A percentile compares a stretch with the other conserved stretches of the same genome.
Conservation (phyloP, 2,329 filamentous ascomycete genomes). For the Knufia petricola region DNA sequence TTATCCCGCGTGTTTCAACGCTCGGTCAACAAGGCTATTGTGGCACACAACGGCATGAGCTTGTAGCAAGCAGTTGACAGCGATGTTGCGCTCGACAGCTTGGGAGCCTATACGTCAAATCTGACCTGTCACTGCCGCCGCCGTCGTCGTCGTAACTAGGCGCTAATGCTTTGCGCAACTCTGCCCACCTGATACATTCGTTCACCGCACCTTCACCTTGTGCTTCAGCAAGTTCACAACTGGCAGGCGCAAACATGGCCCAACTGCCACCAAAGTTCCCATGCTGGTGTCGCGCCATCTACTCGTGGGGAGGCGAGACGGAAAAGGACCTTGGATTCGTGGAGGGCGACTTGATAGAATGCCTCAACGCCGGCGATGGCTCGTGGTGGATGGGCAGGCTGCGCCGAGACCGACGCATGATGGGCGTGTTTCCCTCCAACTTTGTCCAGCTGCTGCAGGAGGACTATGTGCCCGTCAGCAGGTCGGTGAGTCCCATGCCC, state of each 20-base stretch:
- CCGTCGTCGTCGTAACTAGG: no score
- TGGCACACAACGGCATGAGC: not conserved
- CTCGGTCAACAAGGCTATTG: slow-evolving; percentile 7
- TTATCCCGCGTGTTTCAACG: no score
- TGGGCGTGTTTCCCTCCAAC: slow-evolving; percentile 92
- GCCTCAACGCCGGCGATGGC: slow-evolving; percentile 91
- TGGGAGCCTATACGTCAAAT: no score
- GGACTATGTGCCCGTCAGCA: slow-evolving; percentile 61
- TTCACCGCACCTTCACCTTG: not conserved
- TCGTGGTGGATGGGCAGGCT: slow-evolving; percentile 97
- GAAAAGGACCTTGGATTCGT: slow-evolving; percentile 94
- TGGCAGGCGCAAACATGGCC: slow-evolving; percentile 12
- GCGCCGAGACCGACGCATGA: slow-evolving; percentile 77
- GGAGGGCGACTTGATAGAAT: slow-evolving; percentile 96
- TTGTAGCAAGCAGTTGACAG: not conserved
- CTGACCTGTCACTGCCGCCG: no score
- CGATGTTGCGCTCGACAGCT: not conserved
- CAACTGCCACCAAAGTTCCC: slow-evolving; percentile 67
- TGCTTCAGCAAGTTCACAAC: not conserved
- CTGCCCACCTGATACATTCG: not conserved
- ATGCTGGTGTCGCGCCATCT: slow-evolving; percentile 83
- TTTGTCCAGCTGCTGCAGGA: slow-evolving; percentile 87
- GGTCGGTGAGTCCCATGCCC: slow-evolving; percentile 44
- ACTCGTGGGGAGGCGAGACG: slow-evolving; percentile 91
- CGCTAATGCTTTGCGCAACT: not conserved